Evolutionary conservation across 1,284 basidiomycete genomes (phyloP), one percentile per base, ranked within the genome.

Genomic region (Tylopilus sp.): DNA sequence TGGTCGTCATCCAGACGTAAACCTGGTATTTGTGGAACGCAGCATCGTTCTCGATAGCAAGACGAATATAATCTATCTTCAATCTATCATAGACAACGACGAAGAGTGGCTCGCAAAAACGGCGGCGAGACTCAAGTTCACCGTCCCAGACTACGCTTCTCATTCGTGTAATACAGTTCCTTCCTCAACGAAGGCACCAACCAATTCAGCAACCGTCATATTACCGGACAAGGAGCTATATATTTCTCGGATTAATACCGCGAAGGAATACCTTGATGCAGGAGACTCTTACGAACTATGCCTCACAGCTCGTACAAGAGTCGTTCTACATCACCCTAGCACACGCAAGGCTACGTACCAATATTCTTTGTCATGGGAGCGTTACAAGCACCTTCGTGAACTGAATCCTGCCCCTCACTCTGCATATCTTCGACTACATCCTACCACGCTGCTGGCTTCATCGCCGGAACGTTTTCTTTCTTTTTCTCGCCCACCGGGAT

Each of bases 231-330:
- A 79, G 63, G 67, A 71, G 0, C 66, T 70, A 3, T 98, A 98
- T 73, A 84, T 88, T 50, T 72, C 79, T 17, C 83, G 83, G 37
- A 94, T 98, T 62, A 76, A 84, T 29, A 67, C 76, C 33, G 90
- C 91, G 11, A 85, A 94, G 64, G 85, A 90, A 50, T 80, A 83
- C 50, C 85, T 98, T 22, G 86, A 80, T 52, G 78, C 87, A 35
- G 95, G 95, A 7, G 90, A 98, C 68, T 94, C 92, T n/a, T 98
- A 98, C 72, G 95, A 98, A 67, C 80, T 98, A 20, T 98, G 96
- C 64, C 77, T 98, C 37, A 98, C 95, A 1, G 95, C 91, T 1
- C 83, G 81, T 11, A 89, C 86, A 19, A 78, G 69, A 41, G 76
- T 88, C 35, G 69, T 72, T 10, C 65, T 83, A 7, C 56, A 59